A percentile compares a stretch with the other conserved stretches of the same genome.
These are phyloP conservation scores for Boletus sp. DNA, from an alignment of 1,284 basidiomycete species.

Conservation along the genomic window DNA sequence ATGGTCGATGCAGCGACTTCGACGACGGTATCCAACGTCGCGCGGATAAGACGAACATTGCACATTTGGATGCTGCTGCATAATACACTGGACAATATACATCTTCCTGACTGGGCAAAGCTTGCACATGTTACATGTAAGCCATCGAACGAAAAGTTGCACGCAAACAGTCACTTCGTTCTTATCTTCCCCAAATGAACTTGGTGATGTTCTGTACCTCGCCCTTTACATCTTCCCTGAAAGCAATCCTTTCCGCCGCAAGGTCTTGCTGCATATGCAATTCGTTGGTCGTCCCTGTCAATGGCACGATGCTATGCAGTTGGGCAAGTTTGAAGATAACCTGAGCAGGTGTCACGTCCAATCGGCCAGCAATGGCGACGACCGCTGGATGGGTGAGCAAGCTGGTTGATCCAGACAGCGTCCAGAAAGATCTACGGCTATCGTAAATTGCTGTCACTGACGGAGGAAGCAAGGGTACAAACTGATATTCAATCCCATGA, in stretches of 20 bases:
- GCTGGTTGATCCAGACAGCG: constrained; percentile 69
- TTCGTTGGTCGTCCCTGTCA: constrained; percentile 62
- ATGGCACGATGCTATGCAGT: constrained; percentile 51
- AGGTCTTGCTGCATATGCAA: constrained; percentile 64
- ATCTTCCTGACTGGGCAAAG: background rate
- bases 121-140: background rate
- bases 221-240: constrained; percentile 39
- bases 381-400: constrained; percentile 52
- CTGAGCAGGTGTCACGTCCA: constrained; percentile 59
- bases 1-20: constrained; percentile 29
- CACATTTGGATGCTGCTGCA: constrained; percentile 1
- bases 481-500: constrained; percentile 71
- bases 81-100: constrained; percentile 8
- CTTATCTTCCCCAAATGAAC: constrained; percentile 30
- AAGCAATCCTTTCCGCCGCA: constrained; percentile 42
- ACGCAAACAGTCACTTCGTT: background rate
- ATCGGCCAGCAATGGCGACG: constrained; percentile 41
- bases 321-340: constrained; percentile 66
- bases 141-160: background rate
- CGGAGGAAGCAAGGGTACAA: constrained; percentile 25
- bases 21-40: constrained; percentile 20
- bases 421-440: constrained; percentile 76
- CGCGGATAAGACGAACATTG: background rate
- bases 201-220: constrained; percentile 39
- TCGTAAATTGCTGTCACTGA: constrained; percentile 5